Percentiles rank a stretch among this genome's conserved stretches.
Conservation (phyloP, 2,329 filamentous ascomycete genomes). For the Ophiognomonia clavigignenti-juglandacearum region DNA sequence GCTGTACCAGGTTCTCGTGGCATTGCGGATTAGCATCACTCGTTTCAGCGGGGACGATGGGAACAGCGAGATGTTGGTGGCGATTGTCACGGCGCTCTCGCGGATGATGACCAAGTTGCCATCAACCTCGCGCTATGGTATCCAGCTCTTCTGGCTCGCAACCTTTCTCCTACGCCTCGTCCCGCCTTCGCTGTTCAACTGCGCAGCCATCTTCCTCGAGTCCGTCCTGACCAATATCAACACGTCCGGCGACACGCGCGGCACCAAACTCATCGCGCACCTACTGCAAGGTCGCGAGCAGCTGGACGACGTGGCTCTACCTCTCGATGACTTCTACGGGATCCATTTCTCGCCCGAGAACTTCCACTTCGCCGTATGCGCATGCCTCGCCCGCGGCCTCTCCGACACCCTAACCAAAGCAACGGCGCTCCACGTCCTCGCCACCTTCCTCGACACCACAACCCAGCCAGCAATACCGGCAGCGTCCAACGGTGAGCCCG, state of each 20-base stretch:
- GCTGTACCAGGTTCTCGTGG: slow-evolving; percentile 66
- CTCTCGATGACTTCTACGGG: slow-evolving; percentile 61
- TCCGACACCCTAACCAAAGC: slow-evolving; percentile 57
- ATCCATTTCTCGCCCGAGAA: slow-evolving; percentile 60
- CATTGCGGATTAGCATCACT: slow-evolving; percentile 59
- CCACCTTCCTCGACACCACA: slow-evolving; percentile 55
- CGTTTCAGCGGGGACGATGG: slow-evolving; percentile 57
- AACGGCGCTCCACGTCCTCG: slow-evolving; percentile 55
- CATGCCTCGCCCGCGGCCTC: slow-evolving; percentile 58
- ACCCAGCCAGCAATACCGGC: too few species aligned
- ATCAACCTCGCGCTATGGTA: slow-evolving; percentile 60
- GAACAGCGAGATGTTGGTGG: slow-evolving; percentile 63
- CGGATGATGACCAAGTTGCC: slow-evolving; percentile 69
- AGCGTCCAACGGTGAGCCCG: too few species aligned
- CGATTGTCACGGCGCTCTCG: slow-evolving; percentile 61
- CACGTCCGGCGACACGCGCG: slow-evolving; percentile 53
- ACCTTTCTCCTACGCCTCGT: slow-evolving; percentile 62
- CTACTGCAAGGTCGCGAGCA: slow-evolving; percentile 57
- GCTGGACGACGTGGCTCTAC: slow-evolving; percentile 57
- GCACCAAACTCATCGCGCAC: slow-evolving; percentile 53
- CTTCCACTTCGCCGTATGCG: slow-evolving; percentile 64
- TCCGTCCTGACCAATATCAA: slow-evolving; percentile 61
- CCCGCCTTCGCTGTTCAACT: slow-evolving; percentile 59
- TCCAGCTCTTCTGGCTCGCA: slow-evolving; percentile 67
- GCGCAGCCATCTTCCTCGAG: slow-evolving; percentile 59